Evolutionary conservation across 2,329 filamentous ascomycete species (phyloP), one percentile per base, ranked within the genome.

Genomic region (Penicillium frequentans): DNA sequence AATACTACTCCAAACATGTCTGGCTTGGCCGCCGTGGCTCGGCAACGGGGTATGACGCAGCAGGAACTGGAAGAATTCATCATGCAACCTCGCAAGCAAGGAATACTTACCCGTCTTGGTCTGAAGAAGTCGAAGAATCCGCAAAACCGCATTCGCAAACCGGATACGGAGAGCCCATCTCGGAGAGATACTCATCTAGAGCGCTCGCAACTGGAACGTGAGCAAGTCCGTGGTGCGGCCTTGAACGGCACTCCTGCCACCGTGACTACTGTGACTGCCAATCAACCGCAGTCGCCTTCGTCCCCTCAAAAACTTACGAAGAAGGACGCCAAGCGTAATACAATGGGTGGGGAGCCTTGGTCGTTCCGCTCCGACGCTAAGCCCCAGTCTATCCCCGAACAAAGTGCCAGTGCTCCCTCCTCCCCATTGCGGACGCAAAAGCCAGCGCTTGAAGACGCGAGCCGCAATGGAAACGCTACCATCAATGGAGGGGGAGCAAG

Each of bases 121-220:
- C 59, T 72, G 33, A 65, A 68, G 48, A 69, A 68, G 47, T 44
- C 68, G 19, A 68, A 68, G 53, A 58, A 63, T 29, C 33, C 61
- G 3, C 63, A 70, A 8, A 66, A 69, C 29, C 55, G 62, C 16
- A 84, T 88, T 21, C 78, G 82, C 31, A 84, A 85, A 37, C 72
- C 77, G 1, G 81, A 82, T 23, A 66, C 73, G 13, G 86, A 88
- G 62, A 87, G 82, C 61, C 82, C 82, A 2, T 85, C 86, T 1
- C 78, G 86, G 10, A 79, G 82, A 51, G 87, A 90, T 61, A 88
- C 85, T 0, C 81, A 78, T 21, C 76, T 89, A 1, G 86, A 90
- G 69, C 80, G 85, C 31, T 84, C 78, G 60, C 69, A 76, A n/a
- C 76, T 78, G 7, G 81, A 88, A 67, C 77, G 72, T 16, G 68